Conservation (phyloP, 148 eudicot species). For the Talinum fruticosum region DNA sequence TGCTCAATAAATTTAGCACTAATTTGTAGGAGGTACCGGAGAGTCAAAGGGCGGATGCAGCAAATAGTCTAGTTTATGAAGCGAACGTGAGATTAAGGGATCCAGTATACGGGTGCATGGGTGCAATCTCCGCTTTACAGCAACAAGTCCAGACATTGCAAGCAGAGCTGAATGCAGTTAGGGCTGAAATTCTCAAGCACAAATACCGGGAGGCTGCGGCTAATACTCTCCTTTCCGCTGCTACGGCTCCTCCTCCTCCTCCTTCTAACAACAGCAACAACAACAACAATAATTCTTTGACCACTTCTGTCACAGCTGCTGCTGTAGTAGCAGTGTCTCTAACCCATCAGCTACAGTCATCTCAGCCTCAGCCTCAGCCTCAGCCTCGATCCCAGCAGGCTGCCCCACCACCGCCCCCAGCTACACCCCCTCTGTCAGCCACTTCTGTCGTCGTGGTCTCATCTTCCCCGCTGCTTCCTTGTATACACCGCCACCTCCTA, state of each 20-base stretch:
- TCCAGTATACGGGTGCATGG: conserved; percentile 92
- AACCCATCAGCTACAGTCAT: conserved; percentile 13
- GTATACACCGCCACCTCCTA: conserved; percentile 29
- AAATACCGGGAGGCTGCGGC: conserved; percentile 74
- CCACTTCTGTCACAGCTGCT: conserved; percentile 13
- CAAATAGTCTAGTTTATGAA: conserved; percentile 85
- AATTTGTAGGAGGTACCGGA: conserved; percentile 61
- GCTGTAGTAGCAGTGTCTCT: conserved; percentile 7
- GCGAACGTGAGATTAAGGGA: conserved; percentile 79
- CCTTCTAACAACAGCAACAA: background rate
- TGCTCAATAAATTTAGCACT: background rate
- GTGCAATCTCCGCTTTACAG: conserved; percentile 76
- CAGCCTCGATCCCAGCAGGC: conserved; percentile 39
- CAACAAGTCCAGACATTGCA: conserved; percentile 61
- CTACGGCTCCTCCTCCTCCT: conserved; percentile 19
- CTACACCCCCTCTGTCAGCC: conserved; percentile 36
- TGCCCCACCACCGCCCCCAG: conserved; percentile 31
- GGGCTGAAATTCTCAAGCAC: conserved; percentile 59
- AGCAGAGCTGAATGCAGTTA: conserved; percentile 51
- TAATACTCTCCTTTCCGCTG: conserved; percentile 27
- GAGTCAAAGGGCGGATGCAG: conserved; percentile 72
- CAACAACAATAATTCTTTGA: conserved; percentile 9
- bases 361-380: conserved; percentile 21
- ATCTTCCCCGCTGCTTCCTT: conserved; percentile 31
- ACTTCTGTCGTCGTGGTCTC: conserved; percentile 24